Conservation (phyloP, 176 grass and related monocot genomes). For the Musa itinerans region DNA sequence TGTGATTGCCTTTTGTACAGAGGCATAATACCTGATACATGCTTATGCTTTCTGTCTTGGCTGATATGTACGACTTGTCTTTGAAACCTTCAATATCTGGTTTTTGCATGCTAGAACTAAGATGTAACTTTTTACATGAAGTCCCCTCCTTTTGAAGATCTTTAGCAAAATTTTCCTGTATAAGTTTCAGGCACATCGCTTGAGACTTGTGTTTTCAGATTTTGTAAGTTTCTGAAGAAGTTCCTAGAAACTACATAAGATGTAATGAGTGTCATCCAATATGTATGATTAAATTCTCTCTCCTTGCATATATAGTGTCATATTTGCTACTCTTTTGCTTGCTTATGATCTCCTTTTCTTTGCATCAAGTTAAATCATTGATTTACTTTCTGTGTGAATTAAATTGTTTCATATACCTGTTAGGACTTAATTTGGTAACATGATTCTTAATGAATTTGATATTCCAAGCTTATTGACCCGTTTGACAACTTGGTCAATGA, state of each 20-base stretch:
- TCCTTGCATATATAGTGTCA: too few species aligned
- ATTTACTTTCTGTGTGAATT: background rate
- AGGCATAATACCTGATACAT: too few species aligned
- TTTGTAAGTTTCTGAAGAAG: too few species aligned
- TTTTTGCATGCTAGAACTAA: too few species aligned
- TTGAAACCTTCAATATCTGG: too few species aligned
- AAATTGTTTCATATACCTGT: background rate
- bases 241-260: too few species aligned
- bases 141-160: too few species aligned
- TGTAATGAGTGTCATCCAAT: background rate
- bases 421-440: background rate
- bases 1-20: too few species aligned
- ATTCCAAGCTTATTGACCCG: slow-evolving; percentile 2
- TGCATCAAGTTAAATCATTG: background rate
- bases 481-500: slow-evolving; percentile 12
- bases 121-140: slow-evolving; percentile 1
- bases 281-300: background rate
- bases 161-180: too few species aligned
- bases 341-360: background rate
- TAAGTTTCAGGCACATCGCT: too few species aligned
- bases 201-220: too few species aligned
- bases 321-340: background rate
- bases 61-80: background rate
- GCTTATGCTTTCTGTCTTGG: too few species aligned
- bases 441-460: background rate